Evolutionary conservation across 2,329 filamentous ascomycete genomes (phyloP).

Genomic region (Aureobasidium vineae): DNA sequence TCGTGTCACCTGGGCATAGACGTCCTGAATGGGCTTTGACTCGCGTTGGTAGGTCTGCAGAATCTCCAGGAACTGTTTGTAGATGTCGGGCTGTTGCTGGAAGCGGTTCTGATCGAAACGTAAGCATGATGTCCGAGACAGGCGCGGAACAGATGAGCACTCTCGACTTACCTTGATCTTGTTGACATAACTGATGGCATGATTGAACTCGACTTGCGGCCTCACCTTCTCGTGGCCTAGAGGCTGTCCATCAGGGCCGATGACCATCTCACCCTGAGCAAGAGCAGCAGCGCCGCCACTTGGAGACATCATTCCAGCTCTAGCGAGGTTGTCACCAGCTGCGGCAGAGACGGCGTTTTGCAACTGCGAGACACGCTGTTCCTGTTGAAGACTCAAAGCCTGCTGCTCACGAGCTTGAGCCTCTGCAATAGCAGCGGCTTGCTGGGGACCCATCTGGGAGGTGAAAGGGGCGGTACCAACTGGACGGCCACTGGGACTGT

Average conservation of each 20-base stretch:
- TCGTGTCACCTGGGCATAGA: constrained; percentile 93
- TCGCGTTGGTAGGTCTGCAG: constrained; percentile 97
- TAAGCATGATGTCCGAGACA: neutral
- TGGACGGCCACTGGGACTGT: constrained; percentile 47
- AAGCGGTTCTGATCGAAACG: constrained; percentile 75
- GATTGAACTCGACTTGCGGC: constrained; percentile 96
- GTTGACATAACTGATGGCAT: constrained; percentile 98
- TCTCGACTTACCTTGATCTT: constrained; percentile 83
- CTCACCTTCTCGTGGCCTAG: constrained; percentile 69
- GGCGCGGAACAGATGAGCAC: neutral
- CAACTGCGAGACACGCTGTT: constrained; percentile 64
- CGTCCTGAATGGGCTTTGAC: constrained; percentile 97
- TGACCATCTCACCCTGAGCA: constrained; percentile 58
- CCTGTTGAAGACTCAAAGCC: constrained; percentile 50
- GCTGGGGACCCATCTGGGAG: constrained; percentile 32
- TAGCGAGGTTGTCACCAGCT: constrained; percentile 48
- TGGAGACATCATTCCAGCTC: constrained; percentile 51
- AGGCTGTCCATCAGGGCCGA: constrained; percentile 54
- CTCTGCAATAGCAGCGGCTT: constrained; percentile 30
- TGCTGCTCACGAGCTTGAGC: constrained; percentile 32
- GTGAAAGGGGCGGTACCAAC: constrained; percentile 43
- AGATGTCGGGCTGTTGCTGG: constrained; percentile 93
- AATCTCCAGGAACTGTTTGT: constrained; percentile 98
- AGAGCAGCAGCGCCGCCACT: constrained; percentile 44
- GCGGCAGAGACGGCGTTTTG: constrained; percentile 63